Conservation (phyloP, 2,329 filamentous ascomycete genomes). For the Tolypocladium amazonense region DNA sequence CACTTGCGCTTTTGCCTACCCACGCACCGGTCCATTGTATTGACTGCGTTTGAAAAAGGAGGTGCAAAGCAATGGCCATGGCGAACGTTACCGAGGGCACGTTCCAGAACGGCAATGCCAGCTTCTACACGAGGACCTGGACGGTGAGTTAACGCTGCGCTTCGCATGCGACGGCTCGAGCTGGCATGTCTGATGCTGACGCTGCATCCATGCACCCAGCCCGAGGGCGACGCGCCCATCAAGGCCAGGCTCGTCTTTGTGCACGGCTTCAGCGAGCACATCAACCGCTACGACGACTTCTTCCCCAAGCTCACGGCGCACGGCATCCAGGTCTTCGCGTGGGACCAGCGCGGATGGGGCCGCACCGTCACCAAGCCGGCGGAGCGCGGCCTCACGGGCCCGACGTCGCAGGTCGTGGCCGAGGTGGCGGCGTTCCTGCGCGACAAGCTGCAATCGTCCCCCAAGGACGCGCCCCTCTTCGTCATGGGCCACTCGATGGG, state of each 20-base stretch:
- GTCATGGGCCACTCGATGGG: constrained; percentile 90
- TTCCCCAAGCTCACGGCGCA: constrained; percentile 58
- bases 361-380: constrained; percentile 50
- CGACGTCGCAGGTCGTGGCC: constrained; percentile 59
- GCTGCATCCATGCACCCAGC: constrained; percentile 25
- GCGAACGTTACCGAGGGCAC: constrained; percentile 36
- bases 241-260: constrained; percentile 71
- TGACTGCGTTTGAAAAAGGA: neutral
- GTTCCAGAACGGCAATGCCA: constrained; percentile 32
- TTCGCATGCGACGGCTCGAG: neutral
- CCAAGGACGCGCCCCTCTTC: constrained; percentile 50
- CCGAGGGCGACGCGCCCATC: constrained; percentile 31
- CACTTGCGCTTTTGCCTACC: neutral
- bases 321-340: constrained; percentile 65
- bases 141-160: constrained; percentile 31
- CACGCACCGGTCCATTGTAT: neutral
- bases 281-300: constrained; percentile 65
- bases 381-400: constrained; percentile 62
- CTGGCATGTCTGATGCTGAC: neutral
- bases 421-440: constrained; percentile 72
- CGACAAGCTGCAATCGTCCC: constrained; percentile 35
- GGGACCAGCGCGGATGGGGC: constrained; percentile 89
- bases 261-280: constrained; percentile 84
- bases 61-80: constrained; percentile 13
- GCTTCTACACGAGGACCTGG: constrained; percentile 48